phyloP scores from a whole-genome alignment of 768 basidiomycete species.

The Suillus bovinus region DNA sequence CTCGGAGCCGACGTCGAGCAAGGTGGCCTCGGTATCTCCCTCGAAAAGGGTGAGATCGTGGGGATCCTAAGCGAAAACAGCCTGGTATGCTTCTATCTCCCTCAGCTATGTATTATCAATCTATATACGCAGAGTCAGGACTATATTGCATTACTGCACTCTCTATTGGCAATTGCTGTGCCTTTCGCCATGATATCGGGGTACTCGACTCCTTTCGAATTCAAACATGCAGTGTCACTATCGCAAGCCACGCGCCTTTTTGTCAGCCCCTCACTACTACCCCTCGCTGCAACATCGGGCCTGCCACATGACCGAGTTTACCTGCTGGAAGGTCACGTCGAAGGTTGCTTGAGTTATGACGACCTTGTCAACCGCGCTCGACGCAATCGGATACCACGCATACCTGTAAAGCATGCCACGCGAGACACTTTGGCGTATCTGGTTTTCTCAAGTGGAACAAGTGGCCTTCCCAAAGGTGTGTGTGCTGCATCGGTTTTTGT shows the following conservation, averaged over 20 bases:
- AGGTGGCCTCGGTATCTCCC: conserved; percentile 58
- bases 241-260: conserved; percentile 54
- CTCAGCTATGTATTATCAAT: background rate
- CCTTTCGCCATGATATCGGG: conserved; percentile 57
- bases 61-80: conserved; percentile 74
- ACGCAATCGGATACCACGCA: conserved; percentile 37
- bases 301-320: conserved; percentile 45
- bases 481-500: background rate
- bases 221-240: conserved; percentile 49
- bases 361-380: conserved; percentile 45
- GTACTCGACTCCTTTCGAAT: conserved; percentile 57
- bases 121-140: conserved; percentile 41
- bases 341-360: conserved; percentile 44
- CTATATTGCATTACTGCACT: conserved; percentile 50
- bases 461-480: conserved; percentile 71
- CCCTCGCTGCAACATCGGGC: conserved; percentile 39
- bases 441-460: conserved; percentile 78
- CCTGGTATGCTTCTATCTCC: conserved; percentile 44
- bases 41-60: conserved; percentile 54
- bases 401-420: conserved; percentile 45
- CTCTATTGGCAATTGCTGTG: conserved; percentile 47
- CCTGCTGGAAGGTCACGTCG: conserved; percentile 43
- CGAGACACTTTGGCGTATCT: conserved; percentile 66
- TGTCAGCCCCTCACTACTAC: conserved; percentile 47
- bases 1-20: conserved; percentile 44